Percentiles rank a stretch among this genome's conserved stretches.
Conservation (phyloP, 352 stramenopile genomes). For the Pythium dissimile region DNA sequence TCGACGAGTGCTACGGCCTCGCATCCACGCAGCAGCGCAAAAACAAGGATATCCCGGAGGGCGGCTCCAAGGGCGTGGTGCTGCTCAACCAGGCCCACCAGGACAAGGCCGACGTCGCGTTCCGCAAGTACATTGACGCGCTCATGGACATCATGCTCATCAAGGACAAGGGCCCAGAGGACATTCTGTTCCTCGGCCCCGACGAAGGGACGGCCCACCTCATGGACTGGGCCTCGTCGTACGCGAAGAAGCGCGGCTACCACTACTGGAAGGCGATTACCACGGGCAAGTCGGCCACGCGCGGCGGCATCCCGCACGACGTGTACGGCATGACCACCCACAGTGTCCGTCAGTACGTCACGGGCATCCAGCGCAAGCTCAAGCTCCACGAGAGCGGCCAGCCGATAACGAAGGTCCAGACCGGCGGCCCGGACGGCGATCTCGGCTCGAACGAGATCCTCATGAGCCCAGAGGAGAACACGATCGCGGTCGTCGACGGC, state of each 20-base stretch:
- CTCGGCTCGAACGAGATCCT: conserved; percentile 98
- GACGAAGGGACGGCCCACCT: conserved; percentile 98
- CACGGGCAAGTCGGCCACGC: conserved; percentile 92
- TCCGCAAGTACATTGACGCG: conserved; percentile 97
- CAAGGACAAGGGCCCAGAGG: conserved; percentile 91
- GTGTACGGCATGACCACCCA: conserved; percentile 97
- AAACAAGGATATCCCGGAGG: conserved; percentile 99
- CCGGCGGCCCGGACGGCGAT: conserved; percentile 96
- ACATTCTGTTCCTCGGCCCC: conserved; percentile 96
- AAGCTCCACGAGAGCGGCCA: conserved; percentile 85
- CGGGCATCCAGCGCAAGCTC: conserved; percentile 91
- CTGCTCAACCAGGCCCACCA: conserved; percentile 92
- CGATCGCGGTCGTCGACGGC: conserved; percentile 94
- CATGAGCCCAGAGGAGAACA: conserved; percentile 95
- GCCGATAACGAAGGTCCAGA: conserved; percentile 96
- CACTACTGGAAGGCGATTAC: conserved; percentile 96
- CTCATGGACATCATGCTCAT: conserved; percentile 97
- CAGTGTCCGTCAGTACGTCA: conserved; percentile 96
- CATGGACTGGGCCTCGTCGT: conserved; percentile 94
- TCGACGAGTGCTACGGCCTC: conserved; percentile 96
- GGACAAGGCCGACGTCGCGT: conserved; percentile 83
- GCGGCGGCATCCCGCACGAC: conserved; percentile 97
- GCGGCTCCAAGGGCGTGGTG: conserved; percentile 95
- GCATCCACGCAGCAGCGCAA: conserved; percentile 97
- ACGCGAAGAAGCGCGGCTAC: conserved; percentile 92